Conservation (phyloP, 2,329 filamentous ascomycete genomes). For the Exophiala calicioides region DNA sequence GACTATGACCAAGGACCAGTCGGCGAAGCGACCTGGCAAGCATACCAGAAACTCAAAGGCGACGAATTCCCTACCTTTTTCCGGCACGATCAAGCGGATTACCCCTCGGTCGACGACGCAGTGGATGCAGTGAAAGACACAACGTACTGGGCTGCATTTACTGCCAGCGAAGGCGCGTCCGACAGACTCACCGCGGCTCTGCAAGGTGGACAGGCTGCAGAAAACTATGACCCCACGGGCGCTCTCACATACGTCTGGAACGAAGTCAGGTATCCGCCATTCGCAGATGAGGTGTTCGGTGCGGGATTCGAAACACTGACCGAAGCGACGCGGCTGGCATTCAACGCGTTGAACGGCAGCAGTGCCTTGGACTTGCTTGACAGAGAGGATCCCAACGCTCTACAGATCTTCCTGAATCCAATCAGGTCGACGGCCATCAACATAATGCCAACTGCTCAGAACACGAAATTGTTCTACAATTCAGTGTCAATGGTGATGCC, state of each 20-base stretch:
- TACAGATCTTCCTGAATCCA: conserved; percentile 42
- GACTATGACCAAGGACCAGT: conserved; percentile 44
- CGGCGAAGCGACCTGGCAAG: conserved; percentile 36
- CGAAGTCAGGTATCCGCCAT: conserved; percentile 46
- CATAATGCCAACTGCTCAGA: conserved; percentile 45
- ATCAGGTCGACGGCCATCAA: conserved; percentile 41
- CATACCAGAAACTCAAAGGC: conserved; percentile 30
- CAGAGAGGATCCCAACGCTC: conserved; percentile 34
- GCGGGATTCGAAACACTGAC: conserved; percentile 38
- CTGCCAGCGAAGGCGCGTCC: conserved; percentile 40
- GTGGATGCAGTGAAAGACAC: conserved; percentile 10
- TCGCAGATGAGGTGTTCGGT: conserved; percentile 39
- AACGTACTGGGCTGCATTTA: conserved; percentile 41
- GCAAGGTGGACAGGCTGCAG: conserved; percentile 35
- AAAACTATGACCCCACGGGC: conserved; percentile 39
- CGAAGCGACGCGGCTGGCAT: conserved; percentile 27
- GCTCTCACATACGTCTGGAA: conserved; percentile 49
- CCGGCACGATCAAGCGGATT: background rate
- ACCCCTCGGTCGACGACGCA: background rate
- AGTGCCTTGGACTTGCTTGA: conserved; percentile 32
- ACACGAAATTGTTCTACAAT: conserved; percentile 48
- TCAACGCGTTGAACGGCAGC: conserved; percentile 39
- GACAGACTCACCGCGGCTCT: conserved; percentile 40
- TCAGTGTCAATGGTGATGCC: conserved; percentile 48
- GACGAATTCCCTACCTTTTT: conserved; percentile 1